Evolutionary conservation across 78 protist species (phyloP).

Genomic region (Anaeramoeba flamelloides): DNA sequence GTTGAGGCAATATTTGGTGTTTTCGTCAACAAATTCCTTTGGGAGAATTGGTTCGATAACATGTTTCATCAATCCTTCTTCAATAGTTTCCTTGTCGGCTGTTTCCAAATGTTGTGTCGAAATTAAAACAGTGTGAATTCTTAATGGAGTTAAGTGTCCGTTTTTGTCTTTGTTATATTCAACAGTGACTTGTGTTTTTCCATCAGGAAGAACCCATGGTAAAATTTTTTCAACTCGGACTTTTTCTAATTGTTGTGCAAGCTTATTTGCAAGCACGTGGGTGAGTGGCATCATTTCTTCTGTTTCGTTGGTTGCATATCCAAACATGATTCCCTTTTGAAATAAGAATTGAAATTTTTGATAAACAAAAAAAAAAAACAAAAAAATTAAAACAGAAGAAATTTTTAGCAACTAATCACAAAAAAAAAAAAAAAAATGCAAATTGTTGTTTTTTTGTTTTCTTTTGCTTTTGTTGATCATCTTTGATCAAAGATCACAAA

Average conservation of each 20-base stretch:
- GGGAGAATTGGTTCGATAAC: constrained; percentile 76
- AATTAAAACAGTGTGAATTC: constrained; percentile 92
- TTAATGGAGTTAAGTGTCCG: constrained; percentile 70
- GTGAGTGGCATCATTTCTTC: constrained; percentile 86
- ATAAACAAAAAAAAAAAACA: too few relatives aligned
- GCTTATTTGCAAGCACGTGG: constrained; percentile 59
- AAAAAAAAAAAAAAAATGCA: too few relatives aligned
- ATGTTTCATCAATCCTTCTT: constrained; percentile 63
- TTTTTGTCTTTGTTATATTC: constrained; percentile 61
- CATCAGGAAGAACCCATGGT: constrained; percentile 78
- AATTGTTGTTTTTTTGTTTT: too few relatives aligned
- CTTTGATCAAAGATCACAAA: too few relatives aligned
- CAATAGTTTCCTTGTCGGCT: too few relatives aligned
- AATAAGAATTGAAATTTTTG: too few relatives aligned
- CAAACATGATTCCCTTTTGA: constrained; percentile 99
- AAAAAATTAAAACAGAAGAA: too few relatives aligned
- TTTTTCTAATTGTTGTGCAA: constrained; percentile 66
- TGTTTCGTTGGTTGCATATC: constrained; percentile 97
- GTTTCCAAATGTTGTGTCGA: constrained; percentile 96
- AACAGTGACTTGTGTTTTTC: constrained; percentile 80
- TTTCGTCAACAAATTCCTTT: constrained; percentile 63
- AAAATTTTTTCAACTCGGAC: constrained; percentile 68
- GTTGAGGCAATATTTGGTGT: constrained; percentile 89
- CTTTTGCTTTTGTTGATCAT: too few relatives aligned
- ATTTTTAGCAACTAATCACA: too few relatives aligned